These are phyloP conservation scores for Spinacia oleracea DNA, from an alignment of 179 eudicot genomes.

Conservation along the genomic window DNA sequence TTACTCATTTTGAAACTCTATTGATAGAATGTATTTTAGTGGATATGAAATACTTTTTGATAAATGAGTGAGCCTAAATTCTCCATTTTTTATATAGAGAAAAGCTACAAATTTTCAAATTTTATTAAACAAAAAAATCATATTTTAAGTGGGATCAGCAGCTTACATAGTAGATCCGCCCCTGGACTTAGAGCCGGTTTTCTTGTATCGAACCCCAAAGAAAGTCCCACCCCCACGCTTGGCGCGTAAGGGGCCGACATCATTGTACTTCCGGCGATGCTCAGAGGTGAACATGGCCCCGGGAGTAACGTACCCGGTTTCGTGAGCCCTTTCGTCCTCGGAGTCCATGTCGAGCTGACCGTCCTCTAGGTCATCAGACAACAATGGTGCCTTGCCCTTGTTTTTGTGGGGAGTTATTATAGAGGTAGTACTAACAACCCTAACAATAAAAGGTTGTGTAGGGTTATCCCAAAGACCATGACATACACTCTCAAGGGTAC, in stretches of 20 bases:
- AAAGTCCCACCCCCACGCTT: slow-evolving; percentile 5
- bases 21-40: too few species aligned
- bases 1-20: too few species aligned
- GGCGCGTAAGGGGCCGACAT: slow-evolving; percentile 6
- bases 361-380: not conserved
- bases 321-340: slow-evolving; percentile 5
- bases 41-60: too few species aligned
- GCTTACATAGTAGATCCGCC: too few species aligned
- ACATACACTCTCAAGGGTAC: slow-evolving; percentile 10
- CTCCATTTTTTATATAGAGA: too few species aligned
- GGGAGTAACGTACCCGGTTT: not conserved
- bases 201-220: slow-evolving; percentile 1
- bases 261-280: slow-evolving; percentile 7
- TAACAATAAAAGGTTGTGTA: slow-evolving; percentile 5
- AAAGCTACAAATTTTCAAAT: too few species aligned
- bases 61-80: too few species aligned
- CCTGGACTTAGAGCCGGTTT: not conserved
- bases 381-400: not conserved
- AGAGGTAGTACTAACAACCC: not conserved
- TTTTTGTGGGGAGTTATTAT: not conserved
- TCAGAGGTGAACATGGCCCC: slow-evolving; percentile 3
- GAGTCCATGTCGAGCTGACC: slow-evolving; percentile 15
- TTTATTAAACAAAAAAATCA: too few species aligned
- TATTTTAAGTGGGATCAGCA: too few species aligned
- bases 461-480: slow-evolving; percentile 9